Conservation (phyloP, 495 filamentous ascomycete species). For the Neurospora hispaniola region DNA sequence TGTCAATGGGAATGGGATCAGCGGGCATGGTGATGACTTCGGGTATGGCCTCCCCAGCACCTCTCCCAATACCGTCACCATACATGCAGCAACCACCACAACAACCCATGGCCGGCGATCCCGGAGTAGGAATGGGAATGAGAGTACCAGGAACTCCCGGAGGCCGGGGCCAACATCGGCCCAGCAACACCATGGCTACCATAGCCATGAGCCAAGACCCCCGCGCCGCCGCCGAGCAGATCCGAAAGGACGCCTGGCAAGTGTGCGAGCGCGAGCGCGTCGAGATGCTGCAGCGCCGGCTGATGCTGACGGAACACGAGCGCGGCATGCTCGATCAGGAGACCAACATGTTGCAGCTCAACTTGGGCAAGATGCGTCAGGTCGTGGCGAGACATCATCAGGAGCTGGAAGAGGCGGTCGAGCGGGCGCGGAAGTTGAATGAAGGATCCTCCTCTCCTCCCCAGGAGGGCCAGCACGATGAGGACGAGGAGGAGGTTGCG, state of each 20-base stretch:
- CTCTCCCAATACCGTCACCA: not conserved
- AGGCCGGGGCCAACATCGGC: not conserved
- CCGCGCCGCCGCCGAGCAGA: slow-evolving; percentile 13
- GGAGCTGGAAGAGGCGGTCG: slow-evolving; percentile 6
- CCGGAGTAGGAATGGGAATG: not conserved
- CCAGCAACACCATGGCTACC: not conserved
- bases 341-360: slow-evolving; percentile 13
- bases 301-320: slow-evolving; percentile 16
- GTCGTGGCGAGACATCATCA: not conserved
- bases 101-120: not conserved
- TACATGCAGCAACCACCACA: not conserved
- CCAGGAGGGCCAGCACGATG: not conserved
- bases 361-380: slow-evolving; percentile 13
- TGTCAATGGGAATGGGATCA: not conserved
- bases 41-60: not conserved
- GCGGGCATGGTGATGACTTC: not conserved
- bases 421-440: slow-evolving; percentile 6
- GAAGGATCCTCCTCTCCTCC: not conserved
- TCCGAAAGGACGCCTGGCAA: slow-evolving; percentile 18
- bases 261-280: slow-evolving; percentile 14
- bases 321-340: slow-evolving; percentile 16
- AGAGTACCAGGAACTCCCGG: not conserved
- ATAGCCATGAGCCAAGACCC: slow-evolving; percentile 10
- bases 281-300: slow-evolving; percentile 17
- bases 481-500: not conserved